Evolutionary conservation across 345 rosid genomes (phyloP).

Genomic region (Eucalyptus curtisii): DNA sequence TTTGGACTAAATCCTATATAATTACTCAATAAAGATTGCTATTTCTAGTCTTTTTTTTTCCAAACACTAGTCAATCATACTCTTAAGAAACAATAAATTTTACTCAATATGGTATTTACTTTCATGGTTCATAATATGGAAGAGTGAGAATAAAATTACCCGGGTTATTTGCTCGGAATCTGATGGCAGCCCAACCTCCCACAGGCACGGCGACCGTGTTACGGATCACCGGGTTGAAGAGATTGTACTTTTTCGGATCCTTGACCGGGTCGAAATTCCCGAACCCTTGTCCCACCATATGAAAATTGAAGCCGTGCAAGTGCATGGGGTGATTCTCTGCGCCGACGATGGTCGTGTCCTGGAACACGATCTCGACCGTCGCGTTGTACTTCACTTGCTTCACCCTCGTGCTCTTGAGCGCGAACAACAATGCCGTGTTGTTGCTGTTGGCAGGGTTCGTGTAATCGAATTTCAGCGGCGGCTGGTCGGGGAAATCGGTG

Average conservation of each 20-base stretch:
- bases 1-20: neutral
- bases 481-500: constrained; percentile 48
- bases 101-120: neutral
- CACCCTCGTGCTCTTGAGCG: constrained; percentile 47
- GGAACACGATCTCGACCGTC: constrained; percentile 64
- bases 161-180: constrained; percentile 82
- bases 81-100: neutral
- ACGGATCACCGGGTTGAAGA: constrained; percentile 48
- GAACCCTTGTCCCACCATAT: constrained; percentile 82
- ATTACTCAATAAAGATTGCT: neutral
- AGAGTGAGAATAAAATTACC: constrained; percentile 13
- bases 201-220: constrained; percentile 77
- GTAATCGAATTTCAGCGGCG: constrained; percentile 52
- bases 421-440: constrained; percentile 7
- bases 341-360: constrained; percentile 50
- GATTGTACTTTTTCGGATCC: constrained; percentile 40
- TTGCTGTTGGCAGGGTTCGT: constrained; percentile 24
- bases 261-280: constrained; percentile 51
- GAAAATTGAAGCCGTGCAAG: constrained; percentile 71
- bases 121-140: neutral
- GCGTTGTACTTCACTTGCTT: constrained; percentile 58
- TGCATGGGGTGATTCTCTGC: constrained; percentile 88
- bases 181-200: constrained; percentile 78
- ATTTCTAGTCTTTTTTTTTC: neutral
- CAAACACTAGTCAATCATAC: neutral